Percentiles rank a stretch among this genome's conserved stretches.
Conservation (phyloP, 768 basidiomycete species). For the Epithele typhae region DNA sequence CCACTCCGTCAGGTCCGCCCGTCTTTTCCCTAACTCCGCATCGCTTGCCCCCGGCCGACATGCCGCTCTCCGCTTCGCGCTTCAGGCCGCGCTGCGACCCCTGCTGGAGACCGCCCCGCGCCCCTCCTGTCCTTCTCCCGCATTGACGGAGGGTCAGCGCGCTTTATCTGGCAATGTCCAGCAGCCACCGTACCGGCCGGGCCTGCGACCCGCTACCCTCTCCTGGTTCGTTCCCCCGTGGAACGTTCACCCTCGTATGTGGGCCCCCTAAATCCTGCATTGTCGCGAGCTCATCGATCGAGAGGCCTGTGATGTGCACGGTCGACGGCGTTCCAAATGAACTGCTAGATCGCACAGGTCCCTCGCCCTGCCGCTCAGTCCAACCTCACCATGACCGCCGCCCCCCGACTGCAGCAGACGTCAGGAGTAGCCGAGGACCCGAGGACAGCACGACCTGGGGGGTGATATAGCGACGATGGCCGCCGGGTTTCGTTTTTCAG, state of each 20-base stretch:
- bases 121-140: background rate
- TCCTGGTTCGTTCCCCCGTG: slow-evolving; percentile 1
- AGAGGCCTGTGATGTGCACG: slow-evolving; percentile 15
- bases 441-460: too few species aligned
- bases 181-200: too few species aligned
- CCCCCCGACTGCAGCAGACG: background rate
- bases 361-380: too few species aligned
- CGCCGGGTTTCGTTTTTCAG: too few species aligned
- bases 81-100: too few species aligned
- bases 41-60: background rate
- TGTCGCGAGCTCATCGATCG: slow-evolving; percentile 11
- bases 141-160: slow-evolving; percentile 3
- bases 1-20: slow-evolving; percentile 2
- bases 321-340: slow-evolving; percentile 10
- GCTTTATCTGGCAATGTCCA: slow-evolving; percentile 4
- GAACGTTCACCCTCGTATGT: slow-evolving; percentile 4
- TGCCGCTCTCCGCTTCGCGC: background rate
- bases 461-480: too few species aligned
- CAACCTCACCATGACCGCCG: slow-evolving; percentile 7
- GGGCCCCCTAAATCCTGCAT: slow-evolving; percentile 10
- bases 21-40: too few species aligned
- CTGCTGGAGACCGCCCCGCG: slow-evolving; percentile 9
- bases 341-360: slow-evolving; percentile 5
- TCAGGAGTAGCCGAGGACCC: slow-evolving; percentile 7
- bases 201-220: background rate